Evolutionary conservation across 2,329 filamentous ascomycete species (phyloP), one percentile per base, ranked within the genome.

Genomic region (Juglanconis sp.): DNA sequence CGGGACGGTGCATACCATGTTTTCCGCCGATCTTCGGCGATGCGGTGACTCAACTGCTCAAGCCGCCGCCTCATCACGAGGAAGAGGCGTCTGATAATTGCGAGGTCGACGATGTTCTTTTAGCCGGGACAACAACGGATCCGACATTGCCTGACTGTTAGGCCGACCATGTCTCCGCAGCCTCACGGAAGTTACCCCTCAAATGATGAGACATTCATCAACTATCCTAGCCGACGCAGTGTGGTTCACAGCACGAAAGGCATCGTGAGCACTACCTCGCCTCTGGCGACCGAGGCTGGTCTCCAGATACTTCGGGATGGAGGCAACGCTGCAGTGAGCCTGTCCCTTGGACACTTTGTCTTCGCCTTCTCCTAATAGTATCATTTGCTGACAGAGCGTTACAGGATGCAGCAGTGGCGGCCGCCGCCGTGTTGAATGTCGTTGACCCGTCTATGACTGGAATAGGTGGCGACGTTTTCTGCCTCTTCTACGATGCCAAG

Each of bases 391-490:
- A 65, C 52, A 56, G 57, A 49, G 1, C 11, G 10, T 13, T 10
- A 10, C 53, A 95, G 91, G 93, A 98, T 78, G 93, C 94, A 32
- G 93, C 94, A 9, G 89, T 97, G 3, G 93, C 94, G 46, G 91
- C 62, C 87, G 92, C 94, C 48, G 94, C 94, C 30, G 91, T 87
- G 3, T 81, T 98, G 57, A 96, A 97, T 74, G 84, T 97, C 67
- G 96, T 92, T 1, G 94, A 97, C 70, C 93, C 93, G 5, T 85
- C 87, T 47, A 94, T 89, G 10, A 96, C 93, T 0, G 94, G 94
- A 24, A 96, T 98, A 64, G 94, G 94, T 53, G 94, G 94, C 62
- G 94, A 98, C 74, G 91, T 95, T 84, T 98, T 97, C 76, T 92
- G 92, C 71, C 84, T 97, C 34, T 96, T 86, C 79, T 97, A 93